These are phyloP conservation scores for Fusarium sp. DNA, from an alignment of 2,329 filamentous ascomycete genomes.

Conservation along the genomic window DNA sequence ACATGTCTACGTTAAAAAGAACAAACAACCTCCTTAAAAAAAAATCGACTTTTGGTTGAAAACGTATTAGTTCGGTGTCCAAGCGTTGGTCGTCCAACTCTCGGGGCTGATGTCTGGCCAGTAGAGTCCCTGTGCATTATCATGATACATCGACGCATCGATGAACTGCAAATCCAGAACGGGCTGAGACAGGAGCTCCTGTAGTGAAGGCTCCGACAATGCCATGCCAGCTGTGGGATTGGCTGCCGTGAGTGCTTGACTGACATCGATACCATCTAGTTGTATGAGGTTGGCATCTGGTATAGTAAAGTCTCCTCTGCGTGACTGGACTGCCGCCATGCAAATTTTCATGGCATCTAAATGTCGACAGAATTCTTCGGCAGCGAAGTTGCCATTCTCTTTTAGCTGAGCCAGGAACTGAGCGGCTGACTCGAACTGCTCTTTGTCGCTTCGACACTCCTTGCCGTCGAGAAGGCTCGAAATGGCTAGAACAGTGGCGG, in stretches of 20 bases:
- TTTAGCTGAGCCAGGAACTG: constrained; percentile 54
- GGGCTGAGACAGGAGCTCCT: constrained; percentile 49
- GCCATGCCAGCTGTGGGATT: constrained; percentile 50
- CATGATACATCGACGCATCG: constrained; percentile 45
- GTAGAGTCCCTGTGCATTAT: constrained; percentile 38
- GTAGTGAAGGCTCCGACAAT: constrained; percentile 49
- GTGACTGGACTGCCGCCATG: constrained; percentile 37
- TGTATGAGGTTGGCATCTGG: constrained; percentile 21
- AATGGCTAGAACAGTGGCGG: constrained; percentile 57
- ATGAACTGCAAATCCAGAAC: constrained; percentile 50
- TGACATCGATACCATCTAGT: constrained; percentile 31
- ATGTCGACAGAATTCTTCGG: constrained; percentile 56
- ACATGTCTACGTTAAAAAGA: not conserved
- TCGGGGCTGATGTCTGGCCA: constrained; percentile 45
- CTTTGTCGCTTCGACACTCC: constrained; percentile 50
- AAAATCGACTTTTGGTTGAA: not conserved
- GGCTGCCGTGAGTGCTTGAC: constrained; percentile 4
- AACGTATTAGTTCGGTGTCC: constrained; percentile 19
- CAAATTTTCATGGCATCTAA: constrained; percentile 50
- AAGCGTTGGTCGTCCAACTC: constrained; percentile 36
- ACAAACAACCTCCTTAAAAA: not conserved
- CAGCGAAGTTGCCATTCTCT: constrained; percentile 54
- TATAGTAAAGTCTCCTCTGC: constrained; percentile 28
- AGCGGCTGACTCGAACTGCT: constrained; percentile 53
- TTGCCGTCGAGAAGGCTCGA: constrained; percentile 52